Base-by-base conservation (phyloP, 148 eudicot genomes). In the Mesembryanthemum crystallinum region DNA sequence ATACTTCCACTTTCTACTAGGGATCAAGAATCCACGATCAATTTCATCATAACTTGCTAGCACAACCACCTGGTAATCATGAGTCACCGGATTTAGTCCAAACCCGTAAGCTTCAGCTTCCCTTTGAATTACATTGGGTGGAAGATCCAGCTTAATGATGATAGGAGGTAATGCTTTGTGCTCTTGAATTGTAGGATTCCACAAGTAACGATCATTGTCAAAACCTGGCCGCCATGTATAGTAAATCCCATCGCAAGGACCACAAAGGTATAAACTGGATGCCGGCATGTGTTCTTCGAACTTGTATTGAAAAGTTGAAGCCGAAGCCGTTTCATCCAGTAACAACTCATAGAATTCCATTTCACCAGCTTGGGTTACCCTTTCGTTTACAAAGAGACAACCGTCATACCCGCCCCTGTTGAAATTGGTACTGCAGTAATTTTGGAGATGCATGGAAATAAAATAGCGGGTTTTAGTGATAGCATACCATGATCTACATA, bases 401-500 rank as follows among this genome's bases (percentile, higher is more conserved):
- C 2, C 9, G 9, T 57, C 72, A 27, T 35, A 20, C 23, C 54
- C 18, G 21, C 55, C 42, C 14, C 35, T 18, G 47, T 55, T 58
- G 28, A n/a, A n/a, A n/a, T 71, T 52, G 21, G 8, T 39, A 39
- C 39, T 47, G 75, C 64, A 71, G 42, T 71, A 78, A 66, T 78
- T 64, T 21, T 39, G 25, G 39, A 78, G 3, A 64, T 78, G 80
- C 39, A 51, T 78, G 21, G 63, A 35, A 32, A 78, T 63, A 43
- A 71, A 78, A 21, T 63, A 11, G 10, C 71, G 32, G 55, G 42
- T 51, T 65, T 33, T 47, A n/a, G 60, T 70, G 25, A 77, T 61
- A 51, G 37, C 28, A 20, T 78, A 52, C 80, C 76, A 71, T 52
- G 75, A 71, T 21, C 71, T 78, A 33, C 76, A 62, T 59, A 78